These are phyloP conservation scores for Fusarium goolgardi DNA, from an alignment of 2,329 filamentous ascomycete genomes.

Conservation along the genomic window DNA sequence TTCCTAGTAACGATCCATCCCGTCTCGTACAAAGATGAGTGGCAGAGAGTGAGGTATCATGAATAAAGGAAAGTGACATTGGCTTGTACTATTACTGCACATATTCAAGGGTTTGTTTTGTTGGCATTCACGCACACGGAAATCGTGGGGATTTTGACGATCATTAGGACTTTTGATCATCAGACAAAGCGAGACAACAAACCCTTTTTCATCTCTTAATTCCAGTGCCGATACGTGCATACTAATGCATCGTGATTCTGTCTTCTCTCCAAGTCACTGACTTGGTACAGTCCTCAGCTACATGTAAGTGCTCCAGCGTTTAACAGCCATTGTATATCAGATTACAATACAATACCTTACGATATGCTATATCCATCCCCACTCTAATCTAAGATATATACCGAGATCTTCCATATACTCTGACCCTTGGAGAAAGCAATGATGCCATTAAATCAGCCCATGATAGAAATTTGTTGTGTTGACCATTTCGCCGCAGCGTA, in stretches of 20 bases:
- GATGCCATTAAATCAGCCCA: constrained; percentile 45
- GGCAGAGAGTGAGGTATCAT: constrained; percentile 7
- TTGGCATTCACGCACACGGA: constrained; percentile 11
- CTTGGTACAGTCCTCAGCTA: not conserved
- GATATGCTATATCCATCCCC: constrained; percentile 8
- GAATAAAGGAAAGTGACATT: constrained; percentile 25
- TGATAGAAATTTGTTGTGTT: constrained; percentile 33
- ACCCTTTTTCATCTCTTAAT: not conserved
- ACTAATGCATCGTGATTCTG: not conserved
- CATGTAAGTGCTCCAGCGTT: constrained; percentile 18
- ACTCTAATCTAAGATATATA: constrained; percentile 16
- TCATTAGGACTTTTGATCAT: constrained; percentile 8
- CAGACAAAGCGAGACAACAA: constrained; percentile 12
- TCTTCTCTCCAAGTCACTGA: not conserved
- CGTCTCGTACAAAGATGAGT: not conserved
- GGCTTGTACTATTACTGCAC: not conserved
- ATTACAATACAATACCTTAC: constrained; percentile 19
- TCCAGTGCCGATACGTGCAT: not conserved
- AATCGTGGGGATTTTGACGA: constrained; percentile 2
- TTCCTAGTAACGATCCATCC: constrained; percentile 26
- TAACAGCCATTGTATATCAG: constrained; percentile 29
- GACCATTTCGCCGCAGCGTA: constrained; percentile 30
- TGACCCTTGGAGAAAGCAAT: constrained; percentile 10
- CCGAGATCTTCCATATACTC: constrained; percentile 29
- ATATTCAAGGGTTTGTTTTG: constrained; percentile 5